Evolutionary conservation across 768 basidiomycete genomes (phyloP).

Genomic region (Dacryopinax spathularia): DNA sequence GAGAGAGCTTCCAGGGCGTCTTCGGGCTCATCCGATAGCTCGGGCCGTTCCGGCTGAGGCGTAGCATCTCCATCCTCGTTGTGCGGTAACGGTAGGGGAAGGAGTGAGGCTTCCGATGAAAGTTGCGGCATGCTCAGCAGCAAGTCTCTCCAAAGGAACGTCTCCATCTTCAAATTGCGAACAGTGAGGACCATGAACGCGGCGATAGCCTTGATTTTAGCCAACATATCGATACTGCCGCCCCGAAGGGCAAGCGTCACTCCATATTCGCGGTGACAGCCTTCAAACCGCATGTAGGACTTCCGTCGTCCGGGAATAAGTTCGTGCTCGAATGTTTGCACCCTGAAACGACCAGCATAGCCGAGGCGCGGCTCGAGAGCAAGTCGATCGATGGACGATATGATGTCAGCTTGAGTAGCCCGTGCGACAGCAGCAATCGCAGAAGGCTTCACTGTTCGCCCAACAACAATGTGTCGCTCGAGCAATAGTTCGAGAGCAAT

Average conservation of each 20-base stretch:
- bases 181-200: slow-evolving; percentile 86
- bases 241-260: slow-evolving; percentile 90
- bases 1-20: slow-evolving; percentile 56
- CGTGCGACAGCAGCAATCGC: slow-evolving; percentile 80
- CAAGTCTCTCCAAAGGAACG: slow-evolving; percentile 83
- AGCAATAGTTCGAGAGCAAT: slow-evolving; percentile 78
- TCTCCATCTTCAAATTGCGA: slow-evolving; percentile 86
- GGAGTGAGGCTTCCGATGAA: slow-evolving; percentile 37
- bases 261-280: slow-evolving; percentile 81
- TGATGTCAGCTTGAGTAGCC: slow-evolving; percentile 88
- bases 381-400: slow-evolving; percentile 89
- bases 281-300: slow-evolving; percentile 97
- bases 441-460: slow-evolving; percentile 73
- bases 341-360: slow-evolving; percentile 67
- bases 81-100: background rate
- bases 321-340: slow-evolving; percentile 89
- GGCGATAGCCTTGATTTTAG: slow-evolving; percentile 81
- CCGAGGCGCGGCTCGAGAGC: slow-evolving; percentile 81
- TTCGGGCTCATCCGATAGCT: background rate
- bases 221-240: slow-evolving; percentile 63
- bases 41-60: slow-evolving; percentile 5
- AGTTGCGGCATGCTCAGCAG: slow-evolving; percentile 60
- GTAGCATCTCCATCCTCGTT: background rate
- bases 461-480: slow-evolving; percentile 76
- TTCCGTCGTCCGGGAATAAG: slow-evolving; percentile 90